A percentile compares a stretch with the other conserved stretches of the same genome.
Conservation (phyloP, 495 filamentous ascomycete species). For the Penicillium mononematosum region DNA sequence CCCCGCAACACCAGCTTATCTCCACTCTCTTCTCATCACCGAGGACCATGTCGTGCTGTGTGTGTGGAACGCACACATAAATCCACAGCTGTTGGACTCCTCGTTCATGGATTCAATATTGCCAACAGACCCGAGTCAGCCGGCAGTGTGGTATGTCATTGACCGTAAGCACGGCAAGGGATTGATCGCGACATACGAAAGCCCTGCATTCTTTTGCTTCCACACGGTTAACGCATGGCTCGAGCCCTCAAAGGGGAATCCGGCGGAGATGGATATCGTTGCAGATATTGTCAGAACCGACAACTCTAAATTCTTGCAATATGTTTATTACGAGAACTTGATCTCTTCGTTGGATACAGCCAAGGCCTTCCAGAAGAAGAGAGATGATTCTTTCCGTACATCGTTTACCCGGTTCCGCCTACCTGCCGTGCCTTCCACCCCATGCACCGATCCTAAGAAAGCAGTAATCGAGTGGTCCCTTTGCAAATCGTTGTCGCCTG, state of each 20-base stretch:
- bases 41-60: constrained; percentile 66
- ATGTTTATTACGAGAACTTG: constrained; percentile 59
- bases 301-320: constrained; percentile 51
- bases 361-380: constrained; percentile 25
- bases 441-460: constrained; percentile 11
- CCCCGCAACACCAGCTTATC: constrained; percentile 54
- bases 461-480: constrained; percentile 38
- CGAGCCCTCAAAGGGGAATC: constrained; percentile 42
- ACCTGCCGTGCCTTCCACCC: constrained; percentile 27
- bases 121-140: constrained; percentile 47
- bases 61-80: constrained; percentile 58
- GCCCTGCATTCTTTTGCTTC: constrained; percentile 67
- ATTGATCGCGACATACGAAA: constrained; percentile 58
- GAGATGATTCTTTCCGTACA: constrained; percentile 34
- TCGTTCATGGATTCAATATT: constrained; percentile 30
- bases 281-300: constrained; percentile 58
- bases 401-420: constrained; percentile 51
- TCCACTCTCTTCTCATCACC: constrained; percentile 73
- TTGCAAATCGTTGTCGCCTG: constrained; percentile 40
- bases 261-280: constrained; percentile 49
- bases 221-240: constrained; percentile 76
- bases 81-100: constrained; percentile 53
- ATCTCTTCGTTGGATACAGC: constrained; percentile 40
- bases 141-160: constrained; percentile 67
- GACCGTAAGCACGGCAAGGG: constrained; percentile 56